These are phyloP conservation scores for Aspergillus novofumigatus DNA, from an alignment of 2,329 filamentous ascomycete genomes.

Conservation along the genomic window DNA sequence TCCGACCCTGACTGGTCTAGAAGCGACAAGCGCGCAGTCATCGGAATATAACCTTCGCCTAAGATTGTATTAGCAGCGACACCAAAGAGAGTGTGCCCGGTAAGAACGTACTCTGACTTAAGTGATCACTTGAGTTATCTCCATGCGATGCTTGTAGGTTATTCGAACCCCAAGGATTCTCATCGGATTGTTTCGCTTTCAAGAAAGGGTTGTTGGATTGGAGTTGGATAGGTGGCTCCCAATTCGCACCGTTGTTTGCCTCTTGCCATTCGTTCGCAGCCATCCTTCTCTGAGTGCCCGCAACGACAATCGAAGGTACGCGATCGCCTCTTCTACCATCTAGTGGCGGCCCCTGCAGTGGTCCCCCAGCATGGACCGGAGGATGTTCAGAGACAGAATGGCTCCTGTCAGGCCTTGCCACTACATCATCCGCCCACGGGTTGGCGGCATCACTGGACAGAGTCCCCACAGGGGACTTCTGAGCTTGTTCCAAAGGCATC, in stretches of 20 bases:
- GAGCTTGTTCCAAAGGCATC: conserved; percentile 36
- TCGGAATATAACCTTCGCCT: conserved; percentile 38
- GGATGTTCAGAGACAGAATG: conserved; percentile 6
- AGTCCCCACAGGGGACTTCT: conserved; percentile 31
- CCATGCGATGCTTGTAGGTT: conserved; percentile 12
- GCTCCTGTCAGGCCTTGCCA: conserved; percentile 17
- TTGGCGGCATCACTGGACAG: conserved; percentile 24
- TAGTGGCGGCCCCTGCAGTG: not conserved
- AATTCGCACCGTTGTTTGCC: conserved; percentile 18
- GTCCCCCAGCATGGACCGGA: conserved; percentile 1
- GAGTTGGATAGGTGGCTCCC: conserved; percentile 23
- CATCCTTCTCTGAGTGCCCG: conserved; percentile 18
- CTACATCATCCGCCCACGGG: conserved; percentile 30
- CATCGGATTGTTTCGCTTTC: conserved; percentile 23
- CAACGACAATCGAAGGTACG: conserved; percentile 19
- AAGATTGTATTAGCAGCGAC: conserved; percentile 11
- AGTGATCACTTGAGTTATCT: conserved; percentile 21
- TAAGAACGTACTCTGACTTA: conserved; percentile 31
- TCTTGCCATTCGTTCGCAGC: conserved; percentile 20
- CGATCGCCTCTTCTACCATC: conserved; percentile 13
- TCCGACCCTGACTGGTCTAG: conserved; percentile 26
- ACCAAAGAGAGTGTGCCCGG: not conserved
- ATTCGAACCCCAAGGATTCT: conserved; percentile 17
- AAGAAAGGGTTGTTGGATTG: conserved; percentile 41
- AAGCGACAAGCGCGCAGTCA: conserved; percentile 37